Evolutionary conservation across 176 grass and related monocot species (phyloP).

Genomic region (Rhipidocladum racemiflorum): DNA sequence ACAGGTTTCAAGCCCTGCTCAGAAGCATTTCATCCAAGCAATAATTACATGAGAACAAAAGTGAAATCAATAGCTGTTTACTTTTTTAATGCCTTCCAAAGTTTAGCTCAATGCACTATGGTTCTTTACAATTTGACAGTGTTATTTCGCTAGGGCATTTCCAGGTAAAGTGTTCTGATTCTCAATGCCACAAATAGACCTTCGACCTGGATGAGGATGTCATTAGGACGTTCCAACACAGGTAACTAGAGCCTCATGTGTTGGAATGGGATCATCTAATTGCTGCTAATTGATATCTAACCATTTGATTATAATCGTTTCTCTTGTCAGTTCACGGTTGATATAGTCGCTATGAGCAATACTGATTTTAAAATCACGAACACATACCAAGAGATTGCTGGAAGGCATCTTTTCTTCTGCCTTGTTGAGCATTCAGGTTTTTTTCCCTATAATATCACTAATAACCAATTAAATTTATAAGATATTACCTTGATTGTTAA

Average conservation of each 20-base stretch:
- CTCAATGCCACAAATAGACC: constrained; percentile 97
- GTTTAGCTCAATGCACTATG: not conserved
- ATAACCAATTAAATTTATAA: too few relatives aligned
- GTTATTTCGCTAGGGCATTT: not conserved
- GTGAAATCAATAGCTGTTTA: not conserved
- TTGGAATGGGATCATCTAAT: not conserved
- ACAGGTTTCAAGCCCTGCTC: too few relatives aligned
- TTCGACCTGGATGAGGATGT: constrained; percentile 98
- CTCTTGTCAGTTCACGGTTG: too few relatives aligned
- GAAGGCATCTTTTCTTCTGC: too few relatives aligned
- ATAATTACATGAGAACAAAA: not conserved
- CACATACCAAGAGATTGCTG: too few relatives aligned
- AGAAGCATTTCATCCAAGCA: not conserved
- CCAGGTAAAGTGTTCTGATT: constrained; percentile 76
- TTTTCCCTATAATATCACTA: too few relatives aligned
- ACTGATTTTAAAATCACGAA: too few relatives aligned
- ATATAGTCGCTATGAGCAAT: too few relatives aligned
- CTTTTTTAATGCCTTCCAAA: not conserved
- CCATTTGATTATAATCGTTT: constrained; percentile 18
- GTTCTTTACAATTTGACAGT: not conserved
- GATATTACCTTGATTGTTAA: too few relatives aligned
- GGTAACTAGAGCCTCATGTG: constrained; percentile 35
- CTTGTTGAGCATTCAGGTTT: too few relatives aligned
- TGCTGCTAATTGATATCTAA: constrained; percentile 2
- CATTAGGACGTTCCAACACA: constrained; percentile 91